phyloP scores from a whole-genome alignment of 2,329 filamentous ascomycete species.

The Macrophomina pseudophaseolina region DNA sequence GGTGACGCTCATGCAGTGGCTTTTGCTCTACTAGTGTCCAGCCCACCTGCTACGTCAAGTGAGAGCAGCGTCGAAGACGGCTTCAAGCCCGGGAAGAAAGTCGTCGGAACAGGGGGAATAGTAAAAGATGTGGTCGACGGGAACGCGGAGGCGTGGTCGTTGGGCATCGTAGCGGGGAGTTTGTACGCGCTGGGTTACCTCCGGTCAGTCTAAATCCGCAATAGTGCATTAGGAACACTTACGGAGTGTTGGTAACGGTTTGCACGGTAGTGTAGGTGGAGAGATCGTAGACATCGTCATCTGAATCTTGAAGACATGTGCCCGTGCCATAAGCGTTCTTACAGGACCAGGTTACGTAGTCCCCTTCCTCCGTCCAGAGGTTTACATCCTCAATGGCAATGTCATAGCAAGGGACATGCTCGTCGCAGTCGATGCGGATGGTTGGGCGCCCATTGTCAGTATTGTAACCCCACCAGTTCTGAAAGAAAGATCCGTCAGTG shows the following conservation, averaged over 20 bases:
- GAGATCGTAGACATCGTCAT: neutral
- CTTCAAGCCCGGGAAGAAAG: neutral
- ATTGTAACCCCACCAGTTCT: constrained; percentile 12
- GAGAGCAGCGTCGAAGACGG: neutral
- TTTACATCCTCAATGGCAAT: neutral
- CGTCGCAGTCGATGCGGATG: constrained; percentile 2
- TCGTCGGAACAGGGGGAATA: neutral
- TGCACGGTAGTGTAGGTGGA: neutral
- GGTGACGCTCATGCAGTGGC: no score
- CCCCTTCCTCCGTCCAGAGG: constrained; percentile 1
- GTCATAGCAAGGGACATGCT: constrained; percentile 8
- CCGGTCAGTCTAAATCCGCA: neutral
- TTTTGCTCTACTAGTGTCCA: neutral
- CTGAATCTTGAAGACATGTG: neutral
- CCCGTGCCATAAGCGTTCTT: constrained; percentile 2
- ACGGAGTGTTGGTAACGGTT: neutral
- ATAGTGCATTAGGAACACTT: neutral
- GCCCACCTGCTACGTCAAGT: neutral
- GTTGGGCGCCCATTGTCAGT: neutral
- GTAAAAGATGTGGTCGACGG: neutral
- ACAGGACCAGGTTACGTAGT: neutral
- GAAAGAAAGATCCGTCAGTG: neutral
- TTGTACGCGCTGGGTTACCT: neutral
- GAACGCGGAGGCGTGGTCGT: constrained; percentile 7
- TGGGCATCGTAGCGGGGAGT: neutral